Evolutionary conservation across 202 grass and related monocot species (phyloP), one percentile per base, ranked within the genome.

Genomic region (Musa balbisiana): DNA sequence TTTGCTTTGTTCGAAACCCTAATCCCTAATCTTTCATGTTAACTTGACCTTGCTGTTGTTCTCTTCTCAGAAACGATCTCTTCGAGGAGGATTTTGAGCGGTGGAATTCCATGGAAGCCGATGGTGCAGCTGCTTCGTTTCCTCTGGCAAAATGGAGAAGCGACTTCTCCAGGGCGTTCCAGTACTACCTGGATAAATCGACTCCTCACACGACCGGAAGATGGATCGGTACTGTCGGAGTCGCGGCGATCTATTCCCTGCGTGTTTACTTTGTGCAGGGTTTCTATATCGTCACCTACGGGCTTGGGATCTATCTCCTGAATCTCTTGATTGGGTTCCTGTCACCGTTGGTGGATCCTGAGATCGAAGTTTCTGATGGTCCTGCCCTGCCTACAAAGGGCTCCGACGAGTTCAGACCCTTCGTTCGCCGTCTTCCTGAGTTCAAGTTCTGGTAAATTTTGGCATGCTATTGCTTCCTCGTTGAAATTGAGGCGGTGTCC

Each of bases 271-370:
- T 85, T 49, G 9, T 90, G 67, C 89, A 96, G 69, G 89, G 92
- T 14, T 96, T 96, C 83, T 96, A 96, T 87, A 90, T 96, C 24
- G 74, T 89, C 74, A 83, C 78, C 75, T 96, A 96, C 27, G 92
- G 88, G 2, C 81, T 96, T 69, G 88, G 92, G 80, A 95, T 95
- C 83, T 95, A 95, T 83, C 85, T 95, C 77, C 78, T 95, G 62
- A 90, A 95, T 85, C 87, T 96, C 72, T 89, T 96, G 81, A 96
- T 96, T 73, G 88, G 92, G 1, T 96, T 96, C 81, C 82, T 96
- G 64, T 96, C 92, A 24, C 92, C 92, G 50, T 83, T 91, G 88
- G 92, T 89, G 33, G 92, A 96, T 78, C 92, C 86, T 13, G 92
- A 91, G 87, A 52, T 87, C 51, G 87, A 90, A 63, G 83, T 79